A percentile compares a stretch with the other conserved stretches of the same genome.
Evolutionary conservation across 2,329 filamentous ascomycete genomes (phyloP).

Genomic region (Fusarium musae): DNA sequence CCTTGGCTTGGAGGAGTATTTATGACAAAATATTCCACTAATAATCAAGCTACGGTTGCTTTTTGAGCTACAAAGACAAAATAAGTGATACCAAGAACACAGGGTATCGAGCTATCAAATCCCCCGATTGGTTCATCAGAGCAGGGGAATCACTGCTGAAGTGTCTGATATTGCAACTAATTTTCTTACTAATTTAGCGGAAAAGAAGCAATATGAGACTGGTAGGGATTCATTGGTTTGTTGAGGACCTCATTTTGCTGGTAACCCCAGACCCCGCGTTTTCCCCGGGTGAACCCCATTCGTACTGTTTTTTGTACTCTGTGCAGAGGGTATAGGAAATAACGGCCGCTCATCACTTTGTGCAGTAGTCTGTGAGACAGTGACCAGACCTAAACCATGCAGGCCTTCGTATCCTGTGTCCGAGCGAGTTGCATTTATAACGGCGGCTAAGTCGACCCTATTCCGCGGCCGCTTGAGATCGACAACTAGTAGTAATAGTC

Average conservation of each 20-base stretch:
- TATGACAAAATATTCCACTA: neutral
- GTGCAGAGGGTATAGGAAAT: neutral
- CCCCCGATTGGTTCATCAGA: neutral
- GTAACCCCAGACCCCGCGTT: slow-evolving; percentile 34
- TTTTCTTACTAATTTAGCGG: neutral
- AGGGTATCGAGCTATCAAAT: neutral
- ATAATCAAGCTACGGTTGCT: neutral
- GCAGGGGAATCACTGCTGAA: neutral
- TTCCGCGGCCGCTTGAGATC: neutral
- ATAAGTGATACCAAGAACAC: neutral
- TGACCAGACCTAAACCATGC: neutral
- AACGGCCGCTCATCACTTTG: neutral
- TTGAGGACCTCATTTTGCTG: neutral
- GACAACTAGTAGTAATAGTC: neutral
- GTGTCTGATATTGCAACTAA: neutral
- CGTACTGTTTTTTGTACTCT: neutral
- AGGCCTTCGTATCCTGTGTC: neutral
- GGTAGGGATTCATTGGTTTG: neutral
- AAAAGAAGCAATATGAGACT: neutral
- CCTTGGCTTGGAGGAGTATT: neutral
- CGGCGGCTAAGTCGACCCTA: neutral
- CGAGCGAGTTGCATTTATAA: neutral
- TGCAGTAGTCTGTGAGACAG: neutral
- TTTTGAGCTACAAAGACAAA: neutral
- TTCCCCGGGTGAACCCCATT: neutral